A percentile compares a stretch with the other conserved stretches of the same genome.
Conservation (phyloP, 441 rosid genomes). For the Gossypium gossypioides region DNA sequence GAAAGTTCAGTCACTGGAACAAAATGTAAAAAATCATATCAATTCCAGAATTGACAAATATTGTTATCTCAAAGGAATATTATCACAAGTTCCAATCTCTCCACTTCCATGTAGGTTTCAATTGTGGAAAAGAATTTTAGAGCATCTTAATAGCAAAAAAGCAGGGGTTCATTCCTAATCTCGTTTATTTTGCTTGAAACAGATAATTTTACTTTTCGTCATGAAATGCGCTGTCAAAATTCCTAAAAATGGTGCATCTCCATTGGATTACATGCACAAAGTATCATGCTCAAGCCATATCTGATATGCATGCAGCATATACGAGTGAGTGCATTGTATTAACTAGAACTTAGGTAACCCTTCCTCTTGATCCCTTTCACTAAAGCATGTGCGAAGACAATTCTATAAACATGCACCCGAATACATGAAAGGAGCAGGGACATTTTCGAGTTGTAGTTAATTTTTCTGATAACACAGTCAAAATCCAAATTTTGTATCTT, state of each 20-base stretch:
- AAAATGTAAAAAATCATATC: conserved; percentile 2
- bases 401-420: neutral
- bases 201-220: neutral
- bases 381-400: neutral
- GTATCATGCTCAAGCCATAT: neutral
- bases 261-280: neutral
- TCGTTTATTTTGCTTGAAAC: neutral
- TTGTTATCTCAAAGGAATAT: neutral
- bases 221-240: neutral
- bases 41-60: neutral
- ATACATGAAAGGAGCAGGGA: neutral
- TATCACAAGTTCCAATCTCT: neutral
- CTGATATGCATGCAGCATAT: neutral
- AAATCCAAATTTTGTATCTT: neutral
- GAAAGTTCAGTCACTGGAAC: neutral
- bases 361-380: neutral
- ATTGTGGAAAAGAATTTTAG: neutral
- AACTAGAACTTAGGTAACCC: neutral
- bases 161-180: neutral
- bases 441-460: neutral
- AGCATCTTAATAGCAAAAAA: neutral
- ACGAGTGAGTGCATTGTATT: neutral
- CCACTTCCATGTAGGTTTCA: neutral
- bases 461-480: neutral
- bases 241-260: neutral